Base-by-base conservation (phyloP, 1,139 yeast species). In the Pichia sp. region DNA sequence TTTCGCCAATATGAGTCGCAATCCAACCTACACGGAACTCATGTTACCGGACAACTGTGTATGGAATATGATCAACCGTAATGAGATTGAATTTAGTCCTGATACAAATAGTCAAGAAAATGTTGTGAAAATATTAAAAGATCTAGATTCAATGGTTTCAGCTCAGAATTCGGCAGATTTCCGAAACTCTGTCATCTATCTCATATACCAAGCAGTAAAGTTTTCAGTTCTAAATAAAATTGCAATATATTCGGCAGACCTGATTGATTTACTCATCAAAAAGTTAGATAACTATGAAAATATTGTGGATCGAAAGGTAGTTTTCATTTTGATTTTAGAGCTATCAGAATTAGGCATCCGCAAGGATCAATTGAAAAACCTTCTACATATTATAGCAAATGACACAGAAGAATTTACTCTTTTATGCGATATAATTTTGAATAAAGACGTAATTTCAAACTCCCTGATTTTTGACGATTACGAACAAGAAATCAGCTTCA, bases 141-240 rank as follows among this genome's bases (percentile, higher is more conserved):
- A 20, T 11, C 5, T 38, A 6, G 12, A 28, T 14, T 9, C 10
- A 20, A 14, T 19, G 14, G 10, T 6, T 17, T 21, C 10, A 7
- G 3, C 11, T 18, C 21, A 18, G 8, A 14, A 17, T 14, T 19
- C 22, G 6, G 5, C 4, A 4, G n/a, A 31, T 5, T 20, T 37
- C 4, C 22, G 12, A 4, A 24, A 22, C 4, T 24, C 40, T 6
- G 15, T 39, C 17, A 10, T 42, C 4, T 5, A 34, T 5, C 17
- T 40, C 7, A 18, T 40, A 3, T 43, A 34, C 24, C 46, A 40
- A 21, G 10, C 38, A 10, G 12, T 18, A 1, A 43, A 34, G 9
- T 11, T 24, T 17, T 44, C 47, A 2, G 12, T 41, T 4, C 3
- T 36, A 4, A 42, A 39, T 37, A 44, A 39, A 21, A 25, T 31